Evolutionary conservation across 2,329 filamentous ascomycete genomes (phyloP), one percentile per base, ranked within the genome.

Genomic region (Aspergillus unguis): DNA sequence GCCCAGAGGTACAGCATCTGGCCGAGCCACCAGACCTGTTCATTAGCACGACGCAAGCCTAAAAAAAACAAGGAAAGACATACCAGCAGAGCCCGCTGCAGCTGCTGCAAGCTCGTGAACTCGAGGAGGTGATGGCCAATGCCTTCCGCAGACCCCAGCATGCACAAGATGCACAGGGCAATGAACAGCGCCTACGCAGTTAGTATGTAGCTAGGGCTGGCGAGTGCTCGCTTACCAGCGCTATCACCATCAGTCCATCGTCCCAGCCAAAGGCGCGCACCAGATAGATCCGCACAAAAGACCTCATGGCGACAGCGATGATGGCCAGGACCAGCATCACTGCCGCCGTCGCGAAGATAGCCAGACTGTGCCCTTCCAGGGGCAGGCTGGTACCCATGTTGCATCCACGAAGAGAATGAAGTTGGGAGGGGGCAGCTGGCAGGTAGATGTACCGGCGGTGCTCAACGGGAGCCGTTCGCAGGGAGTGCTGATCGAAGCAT

Each of bases 1-100:
- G 26, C 76, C 56, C 2, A 57, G 3, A 76, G 70, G 58, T 82
- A 82, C 52, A 79, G 72, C 9, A 79, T 61, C 55, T 81, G 78
- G 58, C 76, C 77, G 3, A 81, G 64, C 65, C 75, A 82, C 78
- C 77, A 82, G 48, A 55, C 63, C 65, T 60, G 2, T 4, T 1
- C 11, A 33, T 41, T 27, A 50, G 36, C 27, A 44, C 27, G 6
- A 28, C 1, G 6, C 17, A 41, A 42, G 5, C 32, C 3, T 7
- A 33, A 11, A 33, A 11, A 23, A 38, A 38, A 38, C 6, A 6
- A 17, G 9, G 37, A 40, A 8, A 8, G 1, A 40, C 40, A 2
- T 54, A 56, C 54, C 47, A 51, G 35, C 25, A 54, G 11, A 2
- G 54, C 48, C 27, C 33, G 5, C 23, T 51, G 9, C 29, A 54